These are phyloP conservation scores for Linum tenue DNA, from an alignment of 345 rosid species.

Conservation along the genomic window DNA sequence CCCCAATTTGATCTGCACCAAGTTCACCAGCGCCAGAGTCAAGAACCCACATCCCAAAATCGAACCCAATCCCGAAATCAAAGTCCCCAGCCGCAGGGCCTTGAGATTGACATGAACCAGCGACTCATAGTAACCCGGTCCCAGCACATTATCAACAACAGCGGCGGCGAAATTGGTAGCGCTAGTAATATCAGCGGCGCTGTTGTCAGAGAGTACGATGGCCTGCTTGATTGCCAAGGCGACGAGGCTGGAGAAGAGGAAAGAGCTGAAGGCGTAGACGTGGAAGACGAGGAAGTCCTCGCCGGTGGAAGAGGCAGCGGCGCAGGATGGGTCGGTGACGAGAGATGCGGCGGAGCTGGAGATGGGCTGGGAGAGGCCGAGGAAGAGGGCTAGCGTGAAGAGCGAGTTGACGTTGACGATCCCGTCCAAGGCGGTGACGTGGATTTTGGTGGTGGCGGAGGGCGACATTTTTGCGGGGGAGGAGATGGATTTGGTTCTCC, in stretches of 20 bases:
- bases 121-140: conserved; percentile 11
- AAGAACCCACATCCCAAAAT: conserved; percentile 68
- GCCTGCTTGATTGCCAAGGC: conserved; percentile 68
- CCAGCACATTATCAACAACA: conserved; percentile 5
- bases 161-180: neutral
- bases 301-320: conserved; percentile 25
- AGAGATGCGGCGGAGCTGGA: conserved; percentile 19
- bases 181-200: neutral
- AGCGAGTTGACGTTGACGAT: conserved; percentile 72
- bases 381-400: conserved; percentile 75
- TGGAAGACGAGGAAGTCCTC: conserved; percentile 56
- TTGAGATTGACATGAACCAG: conserved; percentile 39
- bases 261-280: conserved; percentile 72
- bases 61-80: conserved; percentile 59
- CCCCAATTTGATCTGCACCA: conserved; percentile 81
- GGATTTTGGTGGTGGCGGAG: conserved; percentile 24
- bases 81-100: conserved; percentile 40
- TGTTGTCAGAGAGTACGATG: conserved; percentile 26
- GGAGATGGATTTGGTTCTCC: neutral
- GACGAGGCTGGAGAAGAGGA: conserved; percentile 77
- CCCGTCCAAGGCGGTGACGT: conserved; percentile 74
- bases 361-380: conserved; percentile 49
- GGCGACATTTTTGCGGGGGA: neutral
- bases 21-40: conserved; percentile 57
- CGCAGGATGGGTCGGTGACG: conserved; percentile 27